A percentile compares a stretch with the other conserved stretches of the same genome.
Conservation (phyloP, 2,329 filamentous ascomycete genomes). For the Rhynchosporium agropyri region DNA sequence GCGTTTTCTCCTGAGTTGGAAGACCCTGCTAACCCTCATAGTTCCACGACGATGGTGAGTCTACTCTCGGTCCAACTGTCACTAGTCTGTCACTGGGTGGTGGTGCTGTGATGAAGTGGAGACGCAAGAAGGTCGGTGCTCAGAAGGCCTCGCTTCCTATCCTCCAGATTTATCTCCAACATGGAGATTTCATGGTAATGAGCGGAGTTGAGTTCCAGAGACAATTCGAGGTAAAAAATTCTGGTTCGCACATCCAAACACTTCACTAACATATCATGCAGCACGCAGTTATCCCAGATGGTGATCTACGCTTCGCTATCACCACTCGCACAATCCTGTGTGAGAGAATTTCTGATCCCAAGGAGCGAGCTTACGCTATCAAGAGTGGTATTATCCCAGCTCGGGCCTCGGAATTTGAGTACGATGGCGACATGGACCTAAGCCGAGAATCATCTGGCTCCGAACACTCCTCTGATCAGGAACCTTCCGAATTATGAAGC, state of each 20-base stretch:
- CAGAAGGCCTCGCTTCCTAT: slow-evolving; percentile 29
- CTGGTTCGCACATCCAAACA: neutral
- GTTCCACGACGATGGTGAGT: slow-evolving; percentile 70
- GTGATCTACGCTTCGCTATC: slow-evolving; percentile 57
- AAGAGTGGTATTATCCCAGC: slow-evolving; percentile 44
- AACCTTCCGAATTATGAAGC: neutral
- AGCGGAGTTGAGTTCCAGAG: slow-evolving; percentile 61
- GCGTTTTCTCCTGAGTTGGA: slow-evolving; percentile 14
- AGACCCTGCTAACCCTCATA: slow-evolving; percentile 38
- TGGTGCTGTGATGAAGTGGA: slow-evolving; percentile 57
- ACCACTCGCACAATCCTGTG: slow-evolving; percentile 57
- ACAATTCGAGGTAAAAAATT: slow-evolving; percentile 53
- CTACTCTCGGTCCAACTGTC: slow-evolving; percentile 62
- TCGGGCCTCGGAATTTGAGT: slow-evolving; percentile 37
- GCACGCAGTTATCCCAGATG: slow-evolving; percentile 56
- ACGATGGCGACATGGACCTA: slow-evolving; percentile 39
- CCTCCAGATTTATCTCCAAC: slow-evolving; percentile 51
- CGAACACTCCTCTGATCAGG: neutral
- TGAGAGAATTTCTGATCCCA: slow-evolving; percentile 44
- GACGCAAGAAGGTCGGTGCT: neutral
- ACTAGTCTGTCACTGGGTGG: slow-evolving; percentile 63
- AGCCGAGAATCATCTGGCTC: too few relatives aligned
- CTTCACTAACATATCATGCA: slow-evolving; percentile 34
- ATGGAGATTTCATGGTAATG: slow-evolving; percentile 69
- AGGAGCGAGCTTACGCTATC: slow-evolving; percentile 36